phyloP scores from a whole-genome alignment of 169 alveolate genomes.

The Toxoplasma gondii region DNA sequence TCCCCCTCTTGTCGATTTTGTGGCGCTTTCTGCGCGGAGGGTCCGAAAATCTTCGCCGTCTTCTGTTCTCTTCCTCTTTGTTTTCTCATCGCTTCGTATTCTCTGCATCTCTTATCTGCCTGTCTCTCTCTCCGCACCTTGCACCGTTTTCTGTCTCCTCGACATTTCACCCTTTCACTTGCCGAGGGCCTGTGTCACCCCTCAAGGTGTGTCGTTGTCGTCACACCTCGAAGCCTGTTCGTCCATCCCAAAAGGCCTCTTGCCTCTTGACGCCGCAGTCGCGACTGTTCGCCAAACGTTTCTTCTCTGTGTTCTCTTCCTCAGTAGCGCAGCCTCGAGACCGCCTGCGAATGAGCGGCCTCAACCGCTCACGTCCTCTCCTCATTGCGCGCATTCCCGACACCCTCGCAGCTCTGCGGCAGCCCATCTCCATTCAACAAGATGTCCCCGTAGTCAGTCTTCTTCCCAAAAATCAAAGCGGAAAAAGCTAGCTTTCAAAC shows the following conservation, averaged over 20 bases:
- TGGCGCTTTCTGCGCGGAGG: no score
- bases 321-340: neutral
- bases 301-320: neutral
- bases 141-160: neutral
- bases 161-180: neutral
- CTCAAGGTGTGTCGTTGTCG: neutral
- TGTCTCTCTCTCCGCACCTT: neutral
- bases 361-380: slow-evolving; percentile 1
- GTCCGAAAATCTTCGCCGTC: no score
- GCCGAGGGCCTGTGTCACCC: neutral
- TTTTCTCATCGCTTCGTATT: no score
- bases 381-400: slow-evolving; percentile 42
- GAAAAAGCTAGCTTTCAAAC: neutral
- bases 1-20: no score
- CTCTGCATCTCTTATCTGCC: no score
- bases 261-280: neutral
- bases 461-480: neutral
- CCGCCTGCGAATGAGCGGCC: slow-evolving; percentile 15
- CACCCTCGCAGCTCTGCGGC: slow-evolving; percentile 8
- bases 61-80: no score
- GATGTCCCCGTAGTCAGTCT: slow-evolving; percentile 39
- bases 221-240: neutral
- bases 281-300: neutral
- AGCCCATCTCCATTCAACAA: slow-evolving; percentile 34
- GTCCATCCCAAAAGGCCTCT: neutral